Evolutionary conservation across 2,329 filamentous ascomycete species (phyloP).

Genomic region (Byssothecium circinans): DNA sequence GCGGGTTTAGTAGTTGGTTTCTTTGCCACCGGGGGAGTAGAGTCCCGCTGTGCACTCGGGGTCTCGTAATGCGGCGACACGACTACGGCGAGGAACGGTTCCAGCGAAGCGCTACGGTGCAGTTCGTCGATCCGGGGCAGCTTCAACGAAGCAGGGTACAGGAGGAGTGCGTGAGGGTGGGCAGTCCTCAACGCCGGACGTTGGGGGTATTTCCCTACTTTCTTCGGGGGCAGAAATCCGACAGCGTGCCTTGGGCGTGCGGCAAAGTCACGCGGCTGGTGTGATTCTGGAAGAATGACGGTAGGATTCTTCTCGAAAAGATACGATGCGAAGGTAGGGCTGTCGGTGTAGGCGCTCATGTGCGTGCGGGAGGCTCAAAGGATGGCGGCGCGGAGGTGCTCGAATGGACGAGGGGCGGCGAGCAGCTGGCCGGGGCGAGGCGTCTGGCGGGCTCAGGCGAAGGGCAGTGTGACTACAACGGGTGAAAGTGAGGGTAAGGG

Average conservation of each 20-base stretch:
- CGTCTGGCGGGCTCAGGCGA: slow-evolving; percentile 1
- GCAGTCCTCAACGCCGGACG: slow-evolving; percentile 9
- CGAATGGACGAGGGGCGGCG: slow-evolving; percentile 3
- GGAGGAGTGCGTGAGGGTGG: slow-evolving; percentile 15
- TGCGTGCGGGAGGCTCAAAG: slow-evolving; percentile 10
- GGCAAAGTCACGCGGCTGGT: slow-evolving; percentile 9
- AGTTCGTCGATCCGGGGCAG: slow-evolving; percentile 33
- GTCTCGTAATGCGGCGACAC: slow-evolving; percentile 41
- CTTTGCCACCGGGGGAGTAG: slow-evolving; percentile 28
- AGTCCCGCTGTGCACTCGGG: slow-evolving; percentile 34
- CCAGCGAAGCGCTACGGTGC: slow-evolving; percentile 18
- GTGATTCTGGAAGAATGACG: slow-evolving; percentile 10
- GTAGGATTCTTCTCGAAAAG: slow-evolving; percentile 19
- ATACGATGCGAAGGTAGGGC: slow-evolving; percentile 13
- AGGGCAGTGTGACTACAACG: not conserved
- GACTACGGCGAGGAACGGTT: slow-evolving; percentile 38
- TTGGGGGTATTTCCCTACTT: slow-evolving; percentile 6
- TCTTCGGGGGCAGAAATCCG: slow-evolving; percentile 3
- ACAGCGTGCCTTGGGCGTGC: slow-evolving; percentile 12
- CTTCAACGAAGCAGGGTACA: slow-evolving; percentile 33
- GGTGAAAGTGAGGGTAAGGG: not conserved
- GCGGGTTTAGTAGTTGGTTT: slow-evolving; percentile 31
- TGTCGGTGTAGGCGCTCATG: slow-evolving; percentile 22
- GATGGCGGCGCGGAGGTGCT: slow-evolving; percentile 6
- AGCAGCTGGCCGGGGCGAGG: not conserved